Conservation (phyloP, 805 yeast species). For the Saturnispora quitensis region DNA sequence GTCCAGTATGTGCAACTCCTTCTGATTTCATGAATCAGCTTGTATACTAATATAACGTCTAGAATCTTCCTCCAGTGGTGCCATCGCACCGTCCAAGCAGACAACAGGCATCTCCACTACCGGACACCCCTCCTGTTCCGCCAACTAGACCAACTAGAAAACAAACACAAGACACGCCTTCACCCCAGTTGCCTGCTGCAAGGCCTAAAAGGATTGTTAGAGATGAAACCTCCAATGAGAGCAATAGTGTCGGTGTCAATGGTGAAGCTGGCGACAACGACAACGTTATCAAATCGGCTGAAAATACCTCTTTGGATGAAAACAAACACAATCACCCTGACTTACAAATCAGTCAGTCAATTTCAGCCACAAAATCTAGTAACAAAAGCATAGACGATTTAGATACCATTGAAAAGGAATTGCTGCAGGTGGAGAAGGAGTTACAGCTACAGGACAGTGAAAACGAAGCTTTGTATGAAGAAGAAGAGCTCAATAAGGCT, state of each 20-base stretch:
- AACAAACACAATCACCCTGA: not conserved
- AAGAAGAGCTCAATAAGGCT: not conserved
- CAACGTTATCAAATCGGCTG: not conserved
- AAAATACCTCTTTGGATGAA: not conserved
- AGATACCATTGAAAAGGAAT: not conserved
- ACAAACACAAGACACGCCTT: not conserved
- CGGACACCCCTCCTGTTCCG: slow-evolving; percentile 1
- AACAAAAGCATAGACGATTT: slow-evolving; percentile 2
- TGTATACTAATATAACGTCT: not conserved
- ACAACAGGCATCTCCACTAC: slow-evolving; percentile 8
- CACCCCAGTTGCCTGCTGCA: slow-evolving; percentile 13
- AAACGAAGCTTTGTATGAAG: not conserved
- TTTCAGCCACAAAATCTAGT: not conserved
- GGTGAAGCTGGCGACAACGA: not conserved
- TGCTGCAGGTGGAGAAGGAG: not conserved
- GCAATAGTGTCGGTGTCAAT: not conserved
- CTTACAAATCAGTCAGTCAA: not conserved
- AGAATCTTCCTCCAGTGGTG: not conserved
- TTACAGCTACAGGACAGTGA: not conserved
- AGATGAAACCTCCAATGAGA: not conserved
- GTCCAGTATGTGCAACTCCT: not conserved
- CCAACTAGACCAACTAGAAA: not conserved
- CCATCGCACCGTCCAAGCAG: not conserved
- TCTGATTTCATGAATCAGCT: not conserved
- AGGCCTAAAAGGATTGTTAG: slow-evolving; percentile 9